A percentile compares a stretch with the other conserved stretches of the same genome.
Conservation (phyloP, 495 filamentous ascomycete genomes). For the Daldinia vernicosa region DNA sequence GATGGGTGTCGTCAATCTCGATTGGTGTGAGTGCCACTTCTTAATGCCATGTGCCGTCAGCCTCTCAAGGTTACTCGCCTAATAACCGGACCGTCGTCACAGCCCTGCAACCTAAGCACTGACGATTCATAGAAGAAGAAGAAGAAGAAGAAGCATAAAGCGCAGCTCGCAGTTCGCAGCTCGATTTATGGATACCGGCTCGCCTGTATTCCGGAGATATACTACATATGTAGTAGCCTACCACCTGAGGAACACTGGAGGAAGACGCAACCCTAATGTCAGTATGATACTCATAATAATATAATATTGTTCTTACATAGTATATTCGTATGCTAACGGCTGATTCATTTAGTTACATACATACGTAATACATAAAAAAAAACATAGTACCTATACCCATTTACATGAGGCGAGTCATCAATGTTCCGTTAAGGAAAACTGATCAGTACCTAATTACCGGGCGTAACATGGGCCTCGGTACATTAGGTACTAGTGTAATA, state of each 20-base stretch:
- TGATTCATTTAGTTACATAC: background rate
- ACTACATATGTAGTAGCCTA: too few relatives aligned
- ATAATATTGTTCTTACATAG: background rate
- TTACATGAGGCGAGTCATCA: conserved; percentile 10
- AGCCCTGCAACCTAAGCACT: conserved; percentile 28
- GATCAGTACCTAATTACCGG: conserved; percentile 19
- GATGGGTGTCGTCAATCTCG: conserved; percentile 30
- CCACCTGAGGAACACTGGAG: background rate
- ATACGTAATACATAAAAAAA: background rate
- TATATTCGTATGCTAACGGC: background rate
- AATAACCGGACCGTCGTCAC: conserved; percentile 27
- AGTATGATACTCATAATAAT: background rate
- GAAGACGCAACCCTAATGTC: conserved; percentile 1
- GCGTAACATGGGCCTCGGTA: background rate
- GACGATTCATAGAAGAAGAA: conserved; percentile 8
- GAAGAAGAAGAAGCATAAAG: background rate
- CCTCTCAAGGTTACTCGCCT: conserved; percentile 36
- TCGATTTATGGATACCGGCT: conserved; percentile 5
- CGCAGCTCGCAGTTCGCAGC: background rate
- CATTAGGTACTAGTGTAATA: too few relatives aligned
- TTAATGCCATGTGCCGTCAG: conserved; percentile 39
- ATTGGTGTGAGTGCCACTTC: conserved; percentile 36
- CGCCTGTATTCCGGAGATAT: conserved; percentile 5
- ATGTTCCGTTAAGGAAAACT: conserved; percentile 8
- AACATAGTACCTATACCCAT: background rate